Base-by-base conservation (phyloP, 2,329 filamentous ascomycete genomes). In the Colletotrichum tamarilloi region DNA sequence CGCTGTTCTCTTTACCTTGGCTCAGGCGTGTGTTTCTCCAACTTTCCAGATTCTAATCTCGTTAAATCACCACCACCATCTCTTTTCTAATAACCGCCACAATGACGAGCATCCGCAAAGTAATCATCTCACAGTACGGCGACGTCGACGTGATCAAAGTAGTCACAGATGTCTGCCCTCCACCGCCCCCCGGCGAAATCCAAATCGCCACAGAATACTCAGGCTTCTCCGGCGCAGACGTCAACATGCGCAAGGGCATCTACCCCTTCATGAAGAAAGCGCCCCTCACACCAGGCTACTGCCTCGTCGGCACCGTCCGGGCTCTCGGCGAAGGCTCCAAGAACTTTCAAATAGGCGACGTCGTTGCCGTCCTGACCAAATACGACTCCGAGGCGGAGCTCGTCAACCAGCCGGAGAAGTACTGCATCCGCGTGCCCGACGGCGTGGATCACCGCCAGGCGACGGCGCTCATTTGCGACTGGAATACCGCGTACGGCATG, bases 231-330 rank as follows among this genome's bases (percentile, higher is more conserved):
- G 87, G 87, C 49, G 78, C 81, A 71, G 87, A 88, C 76, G 82
- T 87, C 77, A 83, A 84, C 74, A 88, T 88, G 87, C 84, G 86
- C 24, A 78, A 82, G 28, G 86, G 87, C 68, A 75, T 74, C n/a
- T 88, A 88, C 74, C 86, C 85, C 1, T 75, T 85, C 68, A 85
- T 87, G 75, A 83, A 77, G 66, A 78, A 80, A 11, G 83, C 86
- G 0, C 87, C 87, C 2, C 77, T 89, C 1, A 87, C 85, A 0
- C 86, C 86, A 0, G 87, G 87, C 60, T 88, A 88, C 79, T 84
- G 80, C 75, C 82, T 87, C 35, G 81, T 85, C 72, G 87, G 87
- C 38, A 81, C 79, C 19, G 83, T 88, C 57, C 78, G 76, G 67
- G 69, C 76, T 24, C 82, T 81, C 72, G 86, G 86, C 1, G 62